Percentiles rank a stretch among this genome's conserved stretches.
Evolutionary conservation across 2,329 filamentous ascomycete genomes (phyloP).

Genomic region (Penicillium decumbens): DNA sequence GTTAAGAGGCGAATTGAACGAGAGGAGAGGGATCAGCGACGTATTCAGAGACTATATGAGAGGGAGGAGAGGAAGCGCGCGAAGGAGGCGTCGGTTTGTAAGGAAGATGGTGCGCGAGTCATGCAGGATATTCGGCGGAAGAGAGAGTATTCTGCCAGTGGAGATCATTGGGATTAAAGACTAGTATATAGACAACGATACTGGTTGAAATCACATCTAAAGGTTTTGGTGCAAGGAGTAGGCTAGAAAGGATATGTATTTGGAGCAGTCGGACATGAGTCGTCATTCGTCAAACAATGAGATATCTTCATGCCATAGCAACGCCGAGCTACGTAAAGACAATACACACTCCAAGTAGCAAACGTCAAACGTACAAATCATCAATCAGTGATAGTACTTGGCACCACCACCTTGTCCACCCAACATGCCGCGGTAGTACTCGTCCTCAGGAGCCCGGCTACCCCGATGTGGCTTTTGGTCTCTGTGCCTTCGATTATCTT

Average conservation of each 20-base stretch:
- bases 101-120: conserved; percentile 27
- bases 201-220: background rate
- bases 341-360: background rate
- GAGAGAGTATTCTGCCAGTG: background rate
- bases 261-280: conserved; percentile 3
- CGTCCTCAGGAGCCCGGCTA: conserved; percentile 33
- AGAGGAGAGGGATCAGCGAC: conserved; percentile 39
- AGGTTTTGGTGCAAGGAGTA: background rate
- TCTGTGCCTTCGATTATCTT: conserved; percentile 27
- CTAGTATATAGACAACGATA: background rate
- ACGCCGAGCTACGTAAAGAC: conserved; percentile 13
- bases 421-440: conserved; percentile 38
- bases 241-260: background rate
- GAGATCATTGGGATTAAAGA: background rate
- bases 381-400: conserved; percentile 27
- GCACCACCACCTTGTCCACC: conserved; percentile 29
- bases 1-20: conserved; percentile 23
- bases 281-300: conserved; percentile 13
- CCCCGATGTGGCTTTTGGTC: conserved; percentile 24
- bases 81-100: conserved; percentile 29
- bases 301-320: conserved; percentile 21
- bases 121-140: conserved; percentile 19
- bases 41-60: conserved; percentile 34
- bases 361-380: conserved; percentile 1
- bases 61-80: conserved; percentile 40